These are phyloP conservation scores for Eremothecium cymbalariae DNA, from an alignment of 1,139 yeast species.

Conservation along the genomic window DNA sequence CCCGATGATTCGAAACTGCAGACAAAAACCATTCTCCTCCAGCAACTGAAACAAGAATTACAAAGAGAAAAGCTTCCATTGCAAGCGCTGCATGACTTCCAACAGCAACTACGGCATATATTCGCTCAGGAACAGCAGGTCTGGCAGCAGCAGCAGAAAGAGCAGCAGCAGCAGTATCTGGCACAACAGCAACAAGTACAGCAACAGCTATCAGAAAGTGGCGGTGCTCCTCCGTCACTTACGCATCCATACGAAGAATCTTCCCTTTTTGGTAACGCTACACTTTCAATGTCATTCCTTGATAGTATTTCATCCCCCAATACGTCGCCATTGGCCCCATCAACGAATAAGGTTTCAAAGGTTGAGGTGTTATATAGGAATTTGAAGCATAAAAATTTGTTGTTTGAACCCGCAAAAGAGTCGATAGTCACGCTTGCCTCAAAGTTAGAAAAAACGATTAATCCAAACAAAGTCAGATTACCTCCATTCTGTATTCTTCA, in stretches of 20 bases:
- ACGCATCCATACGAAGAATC: conserved; percentile 12
- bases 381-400: conserved; percentile 20
- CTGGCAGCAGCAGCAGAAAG: conserved; percentile 22
- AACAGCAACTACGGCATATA: conserved; percentile 35
- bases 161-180: conserved; percentile 17
- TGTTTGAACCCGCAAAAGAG: conserved; percentile 23
- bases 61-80: conserved; percentile 34
- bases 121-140: conserved; percentile 31
- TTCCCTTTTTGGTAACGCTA: conserved; percentile 20
- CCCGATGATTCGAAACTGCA: conserved; percentile 36
- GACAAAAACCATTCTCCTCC: conserved; percentile 31
- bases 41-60: conserved; percentile 32
- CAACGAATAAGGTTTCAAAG: conserved; percentile 15
- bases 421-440: conserved; percentile 26
- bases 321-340: conserved; percentile 8
- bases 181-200: conserved; percentile 19
- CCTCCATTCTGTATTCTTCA: conserved; percentile 24
- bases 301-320: conserved; percentile 13
- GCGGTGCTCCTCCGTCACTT: conserved; percentile 12
- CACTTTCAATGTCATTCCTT: conserved; percentile 6
- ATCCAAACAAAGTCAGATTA: conserved; percentile 10
- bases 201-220: conserved; percentile 17
- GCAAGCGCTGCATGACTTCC: conserved; percentile 35
- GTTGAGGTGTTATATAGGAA: conserved; percentile 21
- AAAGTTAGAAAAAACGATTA: conserved; percentile 15